Base-by-base conservation (phyloP, 2,329 filamentous ascomycete species). In the Aspergillus novoparasiticus region DNA sequence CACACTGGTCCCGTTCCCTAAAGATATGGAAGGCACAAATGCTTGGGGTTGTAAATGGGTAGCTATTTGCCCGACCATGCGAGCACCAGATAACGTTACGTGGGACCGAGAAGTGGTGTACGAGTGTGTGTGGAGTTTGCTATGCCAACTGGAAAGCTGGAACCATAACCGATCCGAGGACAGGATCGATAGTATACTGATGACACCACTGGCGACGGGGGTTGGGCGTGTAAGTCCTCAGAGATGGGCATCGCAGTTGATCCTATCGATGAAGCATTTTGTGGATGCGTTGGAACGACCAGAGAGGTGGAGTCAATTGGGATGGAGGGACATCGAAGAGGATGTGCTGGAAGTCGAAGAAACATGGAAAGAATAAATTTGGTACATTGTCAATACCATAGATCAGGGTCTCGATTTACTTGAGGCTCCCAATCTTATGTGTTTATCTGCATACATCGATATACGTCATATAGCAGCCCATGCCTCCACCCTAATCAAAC, bases 21-120 rank as follows among this genome's bases (percentile, higher is more conserved):
- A 69, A 2, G 73, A 75, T n/a, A 77, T 82, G 30, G 61, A 66
- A 2, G 65, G 76, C 16, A 68, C 66, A 16, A 83, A 83, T 56
- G 62, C 68, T 1, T 83, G 80, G 74, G 79, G 77, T 0, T 82
- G 80, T 16, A 73, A 69, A 2, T 82, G 79, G 63, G 64, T 86
- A 1, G 83, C 81, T 5, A 72, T 86, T 1, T 86, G 83, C 69
- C 84, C 84, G 28, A 86, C 84, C 0, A 86, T 86, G 84, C 76
- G 83, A 21, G 70, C 78, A 36, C 84, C 84, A 0, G 64, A 73
- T 5, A 66, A 75, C 26, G 82, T 80, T 11, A 66, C 53, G 6
- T 86, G 84, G 84, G 80, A 86, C 67, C 74, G 78, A 2, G 84
- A 86, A 69, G 75, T 86, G 10, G 79, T 86, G 3, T 86, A 84